These are phyloP conservation scores for Plasmodium vivax DNA, from an alignment of 169 alveolate species.

Conservation along the genomic window DNA sequence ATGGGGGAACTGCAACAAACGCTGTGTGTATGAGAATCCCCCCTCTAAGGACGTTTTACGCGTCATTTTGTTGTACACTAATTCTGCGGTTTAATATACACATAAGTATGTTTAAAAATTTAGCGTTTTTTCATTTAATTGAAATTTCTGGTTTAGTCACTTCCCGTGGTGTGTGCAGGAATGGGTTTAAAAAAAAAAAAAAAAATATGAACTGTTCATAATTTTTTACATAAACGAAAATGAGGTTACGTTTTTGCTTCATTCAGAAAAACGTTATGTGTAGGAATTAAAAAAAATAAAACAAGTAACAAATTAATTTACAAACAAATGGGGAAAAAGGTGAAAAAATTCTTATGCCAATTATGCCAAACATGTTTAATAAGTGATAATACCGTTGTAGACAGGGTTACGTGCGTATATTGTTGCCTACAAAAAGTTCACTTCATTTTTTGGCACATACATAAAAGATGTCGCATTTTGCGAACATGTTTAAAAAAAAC, in stretches of 20 bases:
- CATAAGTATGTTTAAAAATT: neutral
- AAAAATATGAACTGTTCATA: neutral
- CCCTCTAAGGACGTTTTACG: neutral
- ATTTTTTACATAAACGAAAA: neutral
- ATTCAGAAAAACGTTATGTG: neutral
- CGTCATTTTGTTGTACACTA: neutral
- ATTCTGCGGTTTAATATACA: neutral
- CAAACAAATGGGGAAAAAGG: neutral
- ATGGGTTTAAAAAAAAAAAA: neutral
- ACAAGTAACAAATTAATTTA: neutral
- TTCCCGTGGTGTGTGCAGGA: conserved; percentile 1
- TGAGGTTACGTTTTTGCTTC: neutral
- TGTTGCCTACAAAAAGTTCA: neutral
- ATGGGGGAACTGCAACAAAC: neutral
- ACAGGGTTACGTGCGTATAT: neutral
- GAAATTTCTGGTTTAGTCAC: neutral
- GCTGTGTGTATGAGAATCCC: neutral
- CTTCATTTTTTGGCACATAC: neutral
- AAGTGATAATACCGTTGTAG: neutral
- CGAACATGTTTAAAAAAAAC: neutral
- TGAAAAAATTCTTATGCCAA: neutral
- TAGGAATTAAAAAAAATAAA: neutral
- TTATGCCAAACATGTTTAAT: conserved; percentile 1
- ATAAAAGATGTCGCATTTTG: neutral
- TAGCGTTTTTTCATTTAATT: neutral